A percentile compares a stretch with the other conserved stretches of the same genome.
These are phyloP conservation scores for Hypoxylon lenormandii DNA, from an alignment of 495 filamentous ascomycete species.

Conservation along the genomic window DNA sequence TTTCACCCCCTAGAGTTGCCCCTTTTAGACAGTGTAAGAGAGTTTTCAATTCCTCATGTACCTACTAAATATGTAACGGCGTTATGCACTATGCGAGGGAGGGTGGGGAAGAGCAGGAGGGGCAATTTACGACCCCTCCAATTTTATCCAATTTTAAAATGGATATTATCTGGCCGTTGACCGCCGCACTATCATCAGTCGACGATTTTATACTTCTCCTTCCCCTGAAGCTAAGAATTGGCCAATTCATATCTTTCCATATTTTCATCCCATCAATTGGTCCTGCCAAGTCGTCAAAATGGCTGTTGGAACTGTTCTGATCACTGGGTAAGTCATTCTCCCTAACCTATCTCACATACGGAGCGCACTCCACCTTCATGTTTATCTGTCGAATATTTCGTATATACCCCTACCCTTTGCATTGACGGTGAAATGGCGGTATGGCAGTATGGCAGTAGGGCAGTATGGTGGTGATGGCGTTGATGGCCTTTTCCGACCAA, in stretches of 20 bases:
- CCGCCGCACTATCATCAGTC: constrained; percentile 33
- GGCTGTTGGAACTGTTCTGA: constrained; percentile 85
- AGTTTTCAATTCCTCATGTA: too few species aligned
- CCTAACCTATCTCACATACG: not conserved
- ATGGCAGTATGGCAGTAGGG: too few species aligned
- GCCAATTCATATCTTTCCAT: constrained; percentile 1
- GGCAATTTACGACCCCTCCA: constrained; percentile 43
- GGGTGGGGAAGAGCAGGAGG: constrained; percentile 23
- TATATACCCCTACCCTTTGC: not conserved
- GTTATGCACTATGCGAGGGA: constrained; percentile 10
- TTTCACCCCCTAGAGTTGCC: too few species aligned
- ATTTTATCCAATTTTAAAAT: constrained; percentile 48
- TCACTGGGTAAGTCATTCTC: constrained; percentile 79
- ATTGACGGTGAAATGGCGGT: too few species aligned
- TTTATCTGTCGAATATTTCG: not conserved
- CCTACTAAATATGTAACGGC: not conserved
- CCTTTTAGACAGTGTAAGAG: too few species aligned
- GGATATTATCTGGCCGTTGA: constrained; percentile 38
- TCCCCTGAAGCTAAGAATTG: not conserved
- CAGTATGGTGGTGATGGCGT: too few species aligned
- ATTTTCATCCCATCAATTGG: constrained; percentile 31
- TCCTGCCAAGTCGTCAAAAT: constrained; percentile 61
- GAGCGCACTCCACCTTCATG: not conserved
- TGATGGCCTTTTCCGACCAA: too few species aligned
- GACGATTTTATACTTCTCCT: constrained; percentile 19